Evolutionary conservation across 2,329 filamentous ascomycete species (phyloP), one percentile per base, ranked within the genome.

Genomic region (Coniochaeta sp.): DNA sequence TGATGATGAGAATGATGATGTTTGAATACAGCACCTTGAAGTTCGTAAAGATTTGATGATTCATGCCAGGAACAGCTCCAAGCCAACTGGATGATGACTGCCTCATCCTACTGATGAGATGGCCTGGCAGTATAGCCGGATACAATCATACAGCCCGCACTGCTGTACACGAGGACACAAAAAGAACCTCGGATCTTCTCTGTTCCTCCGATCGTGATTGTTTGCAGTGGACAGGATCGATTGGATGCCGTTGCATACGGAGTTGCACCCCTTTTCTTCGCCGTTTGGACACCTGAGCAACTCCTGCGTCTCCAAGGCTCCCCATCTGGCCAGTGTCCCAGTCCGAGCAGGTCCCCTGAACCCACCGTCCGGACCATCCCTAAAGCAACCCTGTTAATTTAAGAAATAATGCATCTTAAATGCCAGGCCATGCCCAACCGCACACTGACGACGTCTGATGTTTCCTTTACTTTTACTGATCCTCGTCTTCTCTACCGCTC

Each of bases 381-480:
- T 52, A 36, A 56, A 56, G n/a, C n/a, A 34, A 56, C 54, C 54
- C 54, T 56, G 28, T 14, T 56, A 56, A 56, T 56, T 56, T 56
- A 34, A 56, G 36, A 56, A 34, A 38, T 56, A 34, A 38, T 56
- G 30, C 54, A 36, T 56, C 54, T 34, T 56, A 56, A 22, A 56
- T 34, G 28, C 28, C 54, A 56, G 54, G 12, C 54, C 30, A 38
- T 24, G 19, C 54, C 34, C 47, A 28, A 52, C n/a, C 40, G 22
- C 38, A 52, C 42, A 47, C 22, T 30, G 47, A 28, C 47, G 9
- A 52, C 47, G 47, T 52, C 24, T 47, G 42, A 26, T 47, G 42
- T 26, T 47, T 47, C 42, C 16, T 52, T 10, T 44, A n/a, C n/a
- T n/a, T n/a, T n/a, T n/a, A n/a, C n/a, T n/a, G n/a, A n/a, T 30